Conservation (phyloP, 257 asterid genomes). For the Gynochthodes officinalis region DNA sequence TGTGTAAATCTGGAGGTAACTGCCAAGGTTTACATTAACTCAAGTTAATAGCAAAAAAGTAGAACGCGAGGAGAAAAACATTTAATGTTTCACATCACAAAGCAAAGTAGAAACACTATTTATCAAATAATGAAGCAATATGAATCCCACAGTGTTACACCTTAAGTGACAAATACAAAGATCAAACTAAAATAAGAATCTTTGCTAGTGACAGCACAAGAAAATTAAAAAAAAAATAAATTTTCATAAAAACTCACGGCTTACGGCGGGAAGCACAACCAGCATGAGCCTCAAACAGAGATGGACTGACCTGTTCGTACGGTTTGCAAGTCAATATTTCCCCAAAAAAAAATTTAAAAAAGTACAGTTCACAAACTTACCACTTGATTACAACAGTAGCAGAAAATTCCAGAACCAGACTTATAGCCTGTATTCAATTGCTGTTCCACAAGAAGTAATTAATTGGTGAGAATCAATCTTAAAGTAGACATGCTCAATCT, state of each 20-base stretch:
- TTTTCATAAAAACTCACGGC: constrained; percentile 64
- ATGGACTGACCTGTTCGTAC: constrained; percentile 76
- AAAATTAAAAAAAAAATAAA: not conserved
- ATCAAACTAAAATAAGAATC: not conserved
- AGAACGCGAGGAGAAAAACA: not conserved
- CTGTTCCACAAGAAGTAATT: constrained; percentile 44
- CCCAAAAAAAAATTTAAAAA: not conserved
- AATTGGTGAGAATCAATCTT: constrained; percentile 12
- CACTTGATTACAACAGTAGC: constrained; percentile 64
- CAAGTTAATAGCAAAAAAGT: not conserved
- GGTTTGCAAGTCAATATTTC: constrained; percentile 24
- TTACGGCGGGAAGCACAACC: constrained; percentile 84
- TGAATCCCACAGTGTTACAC: not conserved
- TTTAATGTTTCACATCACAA: not conserved
- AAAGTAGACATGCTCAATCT: constrained; percentile 6
- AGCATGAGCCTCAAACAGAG: constrained; percentile 93
- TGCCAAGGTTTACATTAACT: constrained; percentile 24
- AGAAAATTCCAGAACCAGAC: constrained; percentile 63
- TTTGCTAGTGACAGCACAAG: not conserved
- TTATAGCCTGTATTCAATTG: constrained; percentile 55
- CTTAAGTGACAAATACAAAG: not conserved
- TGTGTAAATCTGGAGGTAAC: constrained; percentile 78
- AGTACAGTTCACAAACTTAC: constrained; percentile 30
- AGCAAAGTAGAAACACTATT: not conserved
- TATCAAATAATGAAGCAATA: not conserved